Evolutionary conservation across 805 yeast species (phyloP).

Genomic region (Monosporozyma yasuniensis): DNA sequence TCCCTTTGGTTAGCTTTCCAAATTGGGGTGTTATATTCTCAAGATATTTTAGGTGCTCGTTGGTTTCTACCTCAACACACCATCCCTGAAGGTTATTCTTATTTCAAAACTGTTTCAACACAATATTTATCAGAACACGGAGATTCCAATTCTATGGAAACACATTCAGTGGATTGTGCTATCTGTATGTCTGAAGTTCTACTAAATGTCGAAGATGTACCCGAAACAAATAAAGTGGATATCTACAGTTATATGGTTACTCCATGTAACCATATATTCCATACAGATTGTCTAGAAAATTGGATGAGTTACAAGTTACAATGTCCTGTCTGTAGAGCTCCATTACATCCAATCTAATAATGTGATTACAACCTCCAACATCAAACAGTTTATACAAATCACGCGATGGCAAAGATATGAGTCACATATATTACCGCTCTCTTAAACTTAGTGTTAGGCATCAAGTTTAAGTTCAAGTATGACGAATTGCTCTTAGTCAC

Average conservation of each 20-base stretch:
- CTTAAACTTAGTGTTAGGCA: neutral
- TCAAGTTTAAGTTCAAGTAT: neutral
- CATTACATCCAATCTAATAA: constrained; percentile 65
- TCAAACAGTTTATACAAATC: too few relatives aligned
- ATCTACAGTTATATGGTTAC: constrained; percentile 63
- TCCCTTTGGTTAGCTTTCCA: constrained; percentile 54
- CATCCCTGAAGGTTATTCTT: constrained; percentile 76
- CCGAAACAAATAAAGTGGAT: constrained; percentile 32
- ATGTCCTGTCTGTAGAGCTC: constrained; percentile 86
- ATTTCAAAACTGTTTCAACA: constrained; percentile 40
- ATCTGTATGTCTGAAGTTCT: constrained; percentile 77
- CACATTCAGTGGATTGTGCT: constrained; percentile 60
- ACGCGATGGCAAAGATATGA: neutral
- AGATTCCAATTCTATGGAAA: constrained; percentile 17
- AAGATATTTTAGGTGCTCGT: constrained; percentile 65
- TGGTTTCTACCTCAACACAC: constrained; percentile 70
- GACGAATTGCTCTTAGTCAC: neutral
- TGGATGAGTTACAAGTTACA: constrained; percentile 93
- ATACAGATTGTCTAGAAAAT: constrained; percentile 74
- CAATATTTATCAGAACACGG: constrained; percentile 28
- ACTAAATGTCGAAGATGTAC: constrained; percentile 24
- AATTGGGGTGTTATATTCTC: constrained; percentile 47
- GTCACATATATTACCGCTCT: neutral
- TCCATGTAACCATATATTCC: constrained; percentile 88
- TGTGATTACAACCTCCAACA: neutral